These are phyloP conservation scores for Stenocarpella maydis DNA, from an alignment of 2,329 filamentous ascomycete genomes.

Conservation along the genomic window DNA sequence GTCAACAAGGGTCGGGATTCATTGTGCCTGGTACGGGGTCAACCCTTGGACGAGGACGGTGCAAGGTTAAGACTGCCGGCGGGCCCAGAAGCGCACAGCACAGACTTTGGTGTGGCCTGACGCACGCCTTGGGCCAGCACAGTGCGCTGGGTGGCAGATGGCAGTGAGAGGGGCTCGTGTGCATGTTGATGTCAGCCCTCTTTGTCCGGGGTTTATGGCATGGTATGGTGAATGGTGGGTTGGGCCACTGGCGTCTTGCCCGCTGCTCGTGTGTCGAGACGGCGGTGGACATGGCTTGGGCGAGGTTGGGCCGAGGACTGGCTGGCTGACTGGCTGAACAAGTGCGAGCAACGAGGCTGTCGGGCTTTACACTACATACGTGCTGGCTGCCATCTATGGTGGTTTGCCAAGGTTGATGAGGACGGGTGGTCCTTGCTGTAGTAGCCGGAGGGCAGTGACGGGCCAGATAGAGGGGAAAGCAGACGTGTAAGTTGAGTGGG, in stretches of 20 bases:
- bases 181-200: background rate
- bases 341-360: background rate
- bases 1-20: background rate
- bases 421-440: background rate
- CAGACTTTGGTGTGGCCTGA: constrained; percentile 18
- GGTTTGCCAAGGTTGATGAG: background rate
- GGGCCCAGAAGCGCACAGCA: constrained; percentile 18
- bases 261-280: background rate
- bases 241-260: constrained; percentile 10
- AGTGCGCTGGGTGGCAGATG: background rate
- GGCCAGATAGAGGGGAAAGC: background rate
- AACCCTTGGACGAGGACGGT: constrained; percentile 1
- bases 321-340: background rate
- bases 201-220: background rate
- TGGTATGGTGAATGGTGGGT: background rate
- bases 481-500: background rate
- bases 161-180: background rate
- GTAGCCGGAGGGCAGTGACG: too few species aligned
- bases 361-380: background rate
- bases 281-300: background rate
- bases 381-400: background rate
- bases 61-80: background rate
- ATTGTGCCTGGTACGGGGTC: constrained; percentile 14
- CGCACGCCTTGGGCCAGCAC: constrained; percentile 11
- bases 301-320: background rate